Evolutionary conservation across 106 monocot genomes (phyloP).

Genomic region (Allium sativum): DNA sequence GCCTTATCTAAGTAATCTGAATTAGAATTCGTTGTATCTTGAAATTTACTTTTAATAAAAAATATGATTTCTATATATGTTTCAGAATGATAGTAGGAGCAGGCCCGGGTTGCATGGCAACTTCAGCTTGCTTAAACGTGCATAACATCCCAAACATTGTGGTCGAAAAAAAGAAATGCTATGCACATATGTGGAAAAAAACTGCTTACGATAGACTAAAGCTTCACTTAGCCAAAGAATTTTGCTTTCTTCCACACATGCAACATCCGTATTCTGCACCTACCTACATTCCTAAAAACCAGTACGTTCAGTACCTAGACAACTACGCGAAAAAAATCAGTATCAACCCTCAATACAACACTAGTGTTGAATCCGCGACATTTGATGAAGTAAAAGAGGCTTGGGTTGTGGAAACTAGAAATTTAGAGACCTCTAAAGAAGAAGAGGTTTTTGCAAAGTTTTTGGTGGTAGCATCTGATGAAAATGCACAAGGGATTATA

Average conservation of each 20-base stretch:
- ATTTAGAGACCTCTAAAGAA: neutral
- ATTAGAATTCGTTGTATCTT: no score
- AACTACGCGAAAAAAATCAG: neutral
- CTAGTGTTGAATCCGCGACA: neutral
- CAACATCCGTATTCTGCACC: neutral
- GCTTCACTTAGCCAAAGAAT: conserved; percentile 8
- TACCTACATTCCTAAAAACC: conserved; percentile 1
- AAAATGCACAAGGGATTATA: conserved; percentile 3
- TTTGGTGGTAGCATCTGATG: conserved; percentile 11
- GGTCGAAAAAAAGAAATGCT: conserved; percentile 7
- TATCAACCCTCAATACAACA: neutral
- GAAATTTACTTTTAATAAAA: no score
- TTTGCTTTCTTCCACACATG: conserved; percentile 10
- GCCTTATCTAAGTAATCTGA: no score
- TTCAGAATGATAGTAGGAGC: conserved; percentile 16
- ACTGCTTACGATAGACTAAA: conserved; percentile 5
- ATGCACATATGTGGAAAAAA: conserved; percentile 3
- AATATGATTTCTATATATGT: no score
- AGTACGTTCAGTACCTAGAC: conserved; percentile 3
- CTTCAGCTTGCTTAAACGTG: conserved; percentile 11
- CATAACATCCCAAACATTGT: conserved; percentile 12
- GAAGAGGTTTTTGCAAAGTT: conserved; percentile 1
- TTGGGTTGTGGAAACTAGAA: neutral
- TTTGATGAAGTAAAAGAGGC: neutral
- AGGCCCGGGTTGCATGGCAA: conserved; percentile 5